Percentiles rank a stretch among this genome's conserved stretches.
Conservation (phyloP, 768 basidiomycete genomes). For the Amanita subjunquillea region DNA sequence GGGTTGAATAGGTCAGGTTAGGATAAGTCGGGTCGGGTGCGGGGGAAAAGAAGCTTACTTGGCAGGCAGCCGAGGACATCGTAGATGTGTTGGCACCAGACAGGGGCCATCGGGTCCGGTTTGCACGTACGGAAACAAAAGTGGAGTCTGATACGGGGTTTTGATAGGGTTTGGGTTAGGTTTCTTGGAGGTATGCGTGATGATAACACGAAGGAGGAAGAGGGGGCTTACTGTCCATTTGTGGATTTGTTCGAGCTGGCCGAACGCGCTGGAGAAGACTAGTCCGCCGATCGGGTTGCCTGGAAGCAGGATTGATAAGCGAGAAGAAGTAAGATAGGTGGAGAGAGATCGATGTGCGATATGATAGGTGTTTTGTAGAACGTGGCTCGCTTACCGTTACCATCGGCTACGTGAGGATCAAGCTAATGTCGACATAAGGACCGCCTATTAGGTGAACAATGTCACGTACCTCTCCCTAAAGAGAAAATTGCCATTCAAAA, state of each 20-base stretch:
- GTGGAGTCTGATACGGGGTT: constrained; percentile 46
- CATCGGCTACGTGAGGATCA: constrained; percentile 60
- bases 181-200: not conserved
- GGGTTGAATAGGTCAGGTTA: not conserved
- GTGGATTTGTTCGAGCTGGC: constrained; percentile 42
- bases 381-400: constrained; percentile 26
- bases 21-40: not conserved
- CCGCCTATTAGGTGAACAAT: no score
- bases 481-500: not conserved
- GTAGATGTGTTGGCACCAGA: constrained; percentile 52
- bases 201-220: no score
- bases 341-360: not conserved
- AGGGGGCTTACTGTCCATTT: constrained; percentile 56
- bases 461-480: constrained; percentile 3
- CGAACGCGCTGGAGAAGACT: constrained; percentile 68
- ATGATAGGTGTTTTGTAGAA: not conserved
- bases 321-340: not conserved
- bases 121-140: constrained; percentile 74
- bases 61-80: constrained; percentile 42
- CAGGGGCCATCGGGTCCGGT: constrained; percentile 35
- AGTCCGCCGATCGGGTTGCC: constrained; percentile 56
- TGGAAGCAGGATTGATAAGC: not conserved
- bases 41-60: constrained; percentile 18
- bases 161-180: constrained; percentile 16
- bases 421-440: constrained; percentile 22